Evolutionary conservation across 2,329 filamentous ascomycete genomes (phyloP).

Genomic region (Amauroascus verrucosus): DNA sequence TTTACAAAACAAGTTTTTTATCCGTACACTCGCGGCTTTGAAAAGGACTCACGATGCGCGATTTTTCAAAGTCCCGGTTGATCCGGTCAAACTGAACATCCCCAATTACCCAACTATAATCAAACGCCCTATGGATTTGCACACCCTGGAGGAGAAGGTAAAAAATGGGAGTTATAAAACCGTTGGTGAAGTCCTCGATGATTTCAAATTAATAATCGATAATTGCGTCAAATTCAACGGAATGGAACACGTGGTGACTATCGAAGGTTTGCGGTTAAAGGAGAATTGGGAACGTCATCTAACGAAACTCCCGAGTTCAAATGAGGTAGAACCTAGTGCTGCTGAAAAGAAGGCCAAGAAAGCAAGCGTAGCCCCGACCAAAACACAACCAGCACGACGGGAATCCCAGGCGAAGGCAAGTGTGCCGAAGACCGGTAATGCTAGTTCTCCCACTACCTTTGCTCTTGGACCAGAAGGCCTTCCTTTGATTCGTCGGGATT

Average conservation of each 20-base stretch:
- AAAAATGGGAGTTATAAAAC: constrained; percentile 59
- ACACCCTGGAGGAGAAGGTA: constrained; percentile 69
- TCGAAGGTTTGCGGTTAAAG: constrained; percentile 52
- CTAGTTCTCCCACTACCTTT: constrained; percentile 45
- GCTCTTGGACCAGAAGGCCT: constrained; percentile 67
- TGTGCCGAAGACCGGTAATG: constrained; percentile 31
- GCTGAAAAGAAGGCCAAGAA: constrained; percentile 51
- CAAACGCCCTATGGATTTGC: constrained; percentile 71
- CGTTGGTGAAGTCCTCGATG: constrained; percentile 61
- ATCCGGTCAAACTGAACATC: constrained; percentile 62
- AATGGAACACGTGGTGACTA: constrained; percentile 59
- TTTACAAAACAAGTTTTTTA: constrained; percentile 35
- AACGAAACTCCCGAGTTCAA: constrained; percentile 47
- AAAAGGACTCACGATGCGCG: constrained; percentile 77
- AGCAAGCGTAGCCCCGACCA: constrained; percentile 25
- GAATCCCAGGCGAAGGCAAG: constrained; percentile 28
- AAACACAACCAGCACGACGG: constrained; percentile 38
- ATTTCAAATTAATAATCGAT: constrained; percentile 65
- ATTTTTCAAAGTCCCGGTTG: constrained; percentile 68
- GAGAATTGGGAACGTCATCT: constrained; percentile 52
- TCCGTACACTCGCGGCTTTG: constrained; percentile 38
- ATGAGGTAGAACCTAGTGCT: constrained; percentile 49
- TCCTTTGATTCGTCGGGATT: constrained; percentile 76
- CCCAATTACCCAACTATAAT: constrained; percentile 65
- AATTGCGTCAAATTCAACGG: constrained; percentile 83